A percentile compares a stretch with the other conserved stretches of the same genome.
Conservation (phyloP, 345 rosid species). For the thale cress (Arabidopsis thaliana) region DNA sequence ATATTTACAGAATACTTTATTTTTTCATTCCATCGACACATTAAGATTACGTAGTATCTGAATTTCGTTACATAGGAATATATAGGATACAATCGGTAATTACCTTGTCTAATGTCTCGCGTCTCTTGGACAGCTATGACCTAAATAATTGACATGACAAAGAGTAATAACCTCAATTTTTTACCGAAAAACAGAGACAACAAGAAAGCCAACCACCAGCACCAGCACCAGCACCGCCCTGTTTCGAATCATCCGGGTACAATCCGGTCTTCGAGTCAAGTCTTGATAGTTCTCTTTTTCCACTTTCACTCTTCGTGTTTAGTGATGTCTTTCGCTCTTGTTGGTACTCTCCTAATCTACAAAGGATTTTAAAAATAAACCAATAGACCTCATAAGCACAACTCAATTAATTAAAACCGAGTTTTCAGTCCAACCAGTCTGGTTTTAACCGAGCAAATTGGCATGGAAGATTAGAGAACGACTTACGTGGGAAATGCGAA, state of each 20-base stretch:
- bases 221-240: background rate
- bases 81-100: background rate
- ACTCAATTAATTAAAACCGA: background rate
- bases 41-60: constrained; percentile 3
- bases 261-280: background rate
- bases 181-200: constrained; percentile 36
- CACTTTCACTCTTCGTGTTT: constrained; percentile 20
- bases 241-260: constrained; percentile 3
- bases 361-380: background rate
- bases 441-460: background rate
- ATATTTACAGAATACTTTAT: background rate
- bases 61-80: background rate
- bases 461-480: background rate
- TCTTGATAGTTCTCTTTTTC: constrained; percentile 28
- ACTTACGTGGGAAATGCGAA: constrained; percentile 46
- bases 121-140: constrained; percentile 15
- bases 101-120: background rate
- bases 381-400: background rate
- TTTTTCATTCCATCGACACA: constrained; percentile 19
- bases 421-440: background rate
- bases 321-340: constrained; percentile 20
- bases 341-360: constrained; percentile 35
- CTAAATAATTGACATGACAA: constrained; percentile 17
- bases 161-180: constrained; percentile 16
- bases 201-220: constrained; percentile 38